A percentile compares a stretch with the other conserved stretches of the same genome.
These are phyloP conservation scores for Aurantiochytrium sp. DNA, from an alignment of 108 stramenopile species.

Conservation along the genomic window DNA sequence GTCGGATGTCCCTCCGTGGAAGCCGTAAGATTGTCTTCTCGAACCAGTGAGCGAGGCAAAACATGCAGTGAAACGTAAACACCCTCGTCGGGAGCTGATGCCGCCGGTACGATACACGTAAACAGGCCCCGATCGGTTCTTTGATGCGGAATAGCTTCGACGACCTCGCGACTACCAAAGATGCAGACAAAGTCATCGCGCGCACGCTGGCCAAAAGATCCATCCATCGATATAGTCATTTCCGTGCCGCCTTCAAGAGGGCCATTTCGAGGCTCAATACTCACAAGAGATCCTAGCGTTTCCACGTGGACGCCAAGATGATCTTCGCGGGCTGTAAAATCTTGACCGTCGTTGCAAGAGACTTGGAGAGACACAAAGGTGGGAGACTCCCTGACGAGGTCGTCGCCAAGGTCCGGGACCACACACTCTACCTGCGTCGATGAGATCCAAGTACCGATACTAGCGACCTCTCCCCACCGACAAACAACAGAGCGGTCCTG, in stretches of 20 bases:
- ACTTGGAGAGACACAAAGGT: background rate
- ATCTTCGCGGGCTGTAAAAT: background rate
- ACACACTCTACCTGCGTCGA: background rate
- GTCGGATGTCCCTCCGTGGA: background rate
- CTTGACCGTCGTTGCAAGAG: background rate
- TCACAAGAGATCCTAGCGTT: background rate
- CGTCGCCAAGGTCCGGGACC: background rate
- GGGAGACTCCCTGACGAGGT: background rate
- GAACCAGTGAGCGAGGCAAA: background rate
- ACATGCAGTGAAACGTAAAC: background rate
- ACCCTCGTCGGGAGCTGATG: too few relatives aligned
- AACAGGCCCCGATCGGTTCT: too few relatives aligned
- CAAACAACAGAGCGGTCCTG: background rate
- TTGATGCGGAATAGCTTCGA: background rate
- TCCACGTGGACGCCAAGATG: background rate
- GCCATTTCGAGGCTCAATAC: background rate
- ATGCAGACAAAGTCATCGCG: background rate
- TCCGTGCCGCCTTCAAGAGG: background rate
- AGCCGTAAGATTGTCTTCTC: background rate
- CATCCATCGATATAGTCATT: background rate
- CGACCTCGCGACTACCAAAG: background rate
- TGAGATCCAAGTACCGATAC: background rate
- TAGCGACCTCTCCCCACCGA: background rate
- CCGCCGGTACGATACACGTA: too few relatives aligned
- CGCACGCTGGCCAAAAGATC: background rate